A percentile compares a stretch with the other conserved stretches of the same genome.
phyloP scores from a whole-genome alignment of 2,329 filamentous ascomycete species.

The Fusarium illudens region DNA sequence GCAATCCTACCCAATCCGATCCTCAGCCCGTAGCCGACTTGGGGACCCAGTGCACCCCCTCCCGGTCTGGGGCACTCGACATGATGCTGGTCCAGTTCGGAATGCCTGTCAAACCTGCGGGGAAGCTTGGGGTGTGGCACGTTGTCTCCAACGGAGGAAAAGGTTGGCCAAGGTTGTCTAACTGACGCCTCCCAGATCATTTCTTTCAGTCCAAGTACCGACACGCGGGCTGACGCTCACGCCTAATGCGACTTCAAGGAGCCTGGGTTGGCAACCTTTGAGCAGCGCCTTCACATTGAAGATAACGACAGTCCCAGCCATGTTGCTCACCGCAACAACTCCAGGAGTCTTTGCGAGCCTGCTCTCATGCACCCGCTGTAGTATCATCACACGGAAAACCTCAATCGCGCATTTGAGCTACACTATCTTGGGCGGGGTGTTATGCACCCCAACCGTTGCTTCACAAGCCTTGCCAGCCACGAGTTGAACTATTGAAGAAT shows the following conservation, averaged over 20 bases:
- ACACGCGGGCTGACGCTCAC: not conserved
- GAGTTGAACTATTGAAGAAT: not conserved
- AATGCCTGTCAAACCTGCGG: constrained; percentile 37
- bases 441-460: constrained; percentile 14
- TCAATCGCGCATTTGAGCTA: not conserved
- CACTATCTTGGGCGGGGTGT: constrained; percentile 19
- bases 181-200: constrained; percentile 34
- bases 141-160: constrained; percentile 25
- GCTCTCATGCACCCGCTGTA: not conserved
- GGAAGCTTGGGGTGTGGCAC: constrained; percentile 39
- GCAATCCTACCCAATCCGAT: constrained; percentile 24
- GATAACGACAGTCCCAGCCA: not conserved
- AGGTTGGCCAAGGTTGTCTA: constrained; percentile 20
- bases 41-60: constrained; percentile 27
- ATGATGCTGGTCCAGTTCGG: constrained; percentile 7
- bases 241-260: not conserved
- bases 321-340: not conserved
- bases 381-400: constrained; percentile 3
- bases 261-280: not conserved
- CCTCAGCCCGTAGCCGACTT: constrained; percentile 22
- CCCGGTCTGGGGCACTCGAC: constrained; percentile 21
- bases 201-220: constrained; percentile 4
- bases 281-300: not conserved
- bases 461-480: constrained; percentile 13
- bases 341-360: not conserved